phyloP scores from a whole-genome alignment of 192 early-diverging fungal genomes.

The Coemansia sp. region DNA sequence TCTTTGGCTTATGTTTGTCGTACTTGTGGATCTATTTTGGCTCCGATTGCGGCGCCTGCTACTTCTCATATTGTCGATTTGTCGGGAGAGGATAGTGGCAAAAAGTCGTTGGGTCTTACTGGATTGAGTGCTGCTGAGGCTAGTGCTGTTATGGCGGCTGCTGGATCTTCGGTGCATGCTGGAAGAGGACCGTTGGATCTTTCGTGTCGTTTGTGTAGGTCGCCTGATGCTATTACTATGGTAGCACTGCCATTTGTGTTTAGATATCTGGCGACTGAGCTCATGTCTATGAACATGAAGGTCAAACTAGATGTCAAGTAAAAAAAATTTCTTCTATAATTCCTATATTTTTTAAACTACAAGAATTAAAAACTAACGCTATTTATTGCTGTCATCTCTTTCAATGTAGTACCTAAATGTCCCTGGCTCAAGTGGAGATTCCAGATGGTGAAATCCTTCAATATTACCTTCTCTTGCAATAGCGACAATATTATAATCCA shows the following conservation, averaged over 20 bases:
- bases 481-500: no score
- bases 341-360: no score
- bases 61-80: slow-evolving; percentile 42
- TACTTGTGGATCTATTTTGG: slow-evolving; percentile 85
- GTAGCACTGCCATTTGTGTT: slow-evolving; percentile 96
- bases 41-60: slow-evolving; percentile 66
- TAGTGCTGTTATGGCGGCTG: slow-evolving; percentile 36
- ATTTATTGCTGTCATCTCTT: no score
- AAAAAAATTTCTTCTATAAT: not conserved
- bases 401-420: no score
- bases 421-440: no score
- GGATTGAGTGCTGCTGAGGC: slow-evolving; percentile 32
- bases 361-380: not conserved
- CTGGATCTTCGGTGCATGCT: slow-evolving; percentile 4
- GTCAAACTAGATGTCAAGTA: slow-evolving; percentile 79
- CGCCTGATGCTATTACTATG: slow-evolving; percentile 78
- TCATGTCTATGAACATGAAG: slow-evolving; percentile 97
- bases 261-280: slow-evolving; percentile 92
- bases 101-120: slow-evolving; percentile 1
- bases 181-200: slow-evolving; percentile 58
- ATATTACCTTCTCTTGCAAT: no score
- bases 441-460: no score
- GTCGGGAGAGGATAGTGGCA: not conserved
- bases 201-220: slow-evolving; percentile 77
- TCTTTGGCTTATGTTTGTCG: slow-evolving; percentile 77